Base-by-base conservation (phyloP, 108 stramenopile genomes). In the Cyclotella atomus region DNA sequence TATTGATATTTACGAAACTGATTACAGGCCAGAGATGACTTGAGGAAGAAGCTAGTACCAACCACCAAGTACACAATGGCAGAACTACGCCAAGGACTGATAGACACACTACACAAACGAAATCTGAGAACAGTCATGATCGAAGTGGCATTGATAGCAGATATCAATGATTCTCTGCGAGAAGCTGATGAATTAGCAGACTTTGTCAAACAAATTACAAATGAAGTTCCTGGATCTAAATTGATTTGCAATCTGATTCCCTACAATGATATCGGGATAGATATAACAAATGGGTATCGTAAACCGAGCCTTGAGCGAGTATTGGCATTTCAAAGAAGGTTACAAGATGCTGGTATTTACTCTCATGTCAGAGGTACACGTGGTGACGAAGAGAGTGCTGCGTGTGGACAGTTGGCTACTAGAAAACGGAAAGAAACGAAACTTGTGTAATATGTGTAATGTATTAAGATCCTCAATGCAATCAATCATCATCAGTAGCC, bases 331-430 rank as follows among this genome's bases (percentile, higher is more conserved):
- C 91, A 90, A 75, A 76, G 83, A 49, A 27, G 76, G 10, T 63
- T 95, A 73, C 76, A 62, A 46, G 86, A 81, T 17, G 54, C 75
- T 32, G 89, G 86, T 5, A 77, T 92, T 10, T 59, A 65, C 28
- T 75, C 81, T 12, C 81, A 84, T 57, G 77, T 95, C 43, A 81
- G 96, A 54, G 85, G 84, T 14, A 88, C 92, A 6, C 77, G 96
- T 62, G 96, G 96, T 12, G 96, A 97, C 67, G 92, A 93, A 23
- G 91, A 93, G 50, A 83, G 53, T 38, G 88, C 91, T 8, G 96
- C 96, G 2, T 97, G 96, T 76, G 96, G 96, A 30, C 91, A 91
- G 83, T 73, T 96, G 34, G 86, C 90, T 30, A 94, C 93, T 8
- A 80, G 66, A 32, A 82, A 63, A 44, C 78, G 70, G 47, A 66